These are phyloP conservation scores for Vachellia collinsii DNA, from an alignment of 306 rosid genomes.

Conservation along the genomic window DNA sequence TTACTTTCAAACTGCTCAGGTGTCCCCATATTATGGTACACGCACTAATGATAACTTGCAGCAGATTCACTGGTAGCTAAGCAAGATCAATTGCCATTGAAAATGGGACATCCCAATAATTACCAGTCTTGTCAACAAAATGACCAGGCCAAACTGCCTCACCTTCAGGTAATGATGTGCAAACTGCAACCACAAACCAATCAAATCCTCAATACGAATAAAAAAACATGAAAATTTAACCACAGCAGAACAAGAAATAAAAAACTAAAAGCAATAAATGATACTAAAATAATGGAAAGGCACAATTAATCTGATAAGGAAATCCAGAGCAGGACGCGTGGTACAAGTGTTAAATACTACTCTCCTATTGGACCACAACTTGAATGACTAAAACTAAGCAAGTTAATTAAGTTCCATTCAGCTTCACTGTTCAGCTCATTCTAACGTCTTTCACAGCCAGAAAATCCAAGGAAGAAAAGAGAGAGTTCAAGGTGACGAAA, in stretches of 20 bases:
- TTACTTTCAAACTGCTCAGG: constrained; percentile 56
- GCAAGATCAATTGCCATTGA: constrained; percentile 77
- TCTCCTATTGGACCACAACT: too few species aligned
- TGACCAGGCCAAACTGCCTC: constrained; percentile 90
- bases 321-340: neutral
- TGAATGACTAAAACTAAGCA: neutral
- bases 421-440: neutral
- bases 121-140: constrained; percentile 69
- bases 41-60: constrained; percentile 64
- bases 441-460: neutral
- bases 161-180: constrained; percentile 69
- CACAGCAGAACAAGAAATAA: neutral
- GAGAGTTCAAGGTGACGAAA: neutral
- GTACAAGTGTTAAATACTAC: neutral
- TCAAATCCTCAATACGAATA: constrained; percentile 20
- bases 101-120: constrained; percentile 91
- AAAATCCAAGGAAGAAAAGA: neutral
- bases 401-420: neutral
- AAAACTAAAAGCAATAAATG: neutral
- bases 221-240: constrained; percentile 3
- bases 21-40: constrained; percentile 62
- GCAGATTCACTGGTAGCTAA: constrained; percentile 58
- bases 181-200: constrained; percentile 60
- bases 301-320: constrained; percentile 17
- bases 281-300: constrained; percentile 10